phyloP scores from a whole-genome alignment of 2,329 filamentous ascomycete species.

The Claviceps sp. region DNA sequence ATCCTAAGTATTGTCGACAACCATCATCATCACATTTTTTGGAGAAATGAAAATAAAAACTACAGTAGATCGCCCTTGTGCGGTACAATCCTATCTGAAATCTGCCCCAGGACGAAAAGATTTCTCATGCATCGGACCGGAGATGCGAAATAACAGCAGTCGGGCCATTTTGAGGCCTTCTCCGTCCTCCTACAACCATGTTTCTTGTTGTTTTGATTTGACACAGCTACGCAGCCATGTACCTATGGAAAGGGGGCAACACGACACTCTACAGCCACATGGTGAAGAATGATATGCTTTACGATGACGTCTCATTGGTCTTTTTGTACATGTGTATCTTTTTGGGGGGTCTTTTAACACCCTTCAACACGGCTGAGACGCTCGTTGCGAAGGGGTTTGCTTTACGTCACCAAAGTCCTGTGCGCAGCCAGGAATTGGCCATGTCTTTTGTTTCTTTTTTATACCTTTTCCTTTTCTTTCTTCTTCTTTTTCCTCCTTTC shows the following conservation, averaged over 20 bases:
- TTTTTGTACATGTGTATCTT: neutral
- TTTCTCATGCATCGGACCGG: neutral
- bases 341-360: neutral
- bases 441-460: neutral
- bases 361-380: conserved; percentile 2
- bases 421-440: neutral
- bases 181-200: neutral
- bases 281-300: conserved; percentile 1
- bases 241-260: neutral
- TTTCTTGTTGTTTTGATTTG: neutral
- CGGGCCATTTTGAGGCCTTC: neutral
- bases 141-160: neutral
- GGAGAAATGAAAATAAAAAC: neutral
- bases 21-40: conserved; percentile 8
- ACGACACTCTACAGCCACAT: neutral
- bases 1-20: conserved; percentile 11
- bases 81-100: neutral
- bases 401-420: neutral
- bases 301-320: conserved; percentile 6
- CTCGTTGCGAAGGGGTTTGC: neutral
- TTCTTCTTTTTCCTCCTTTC: too few species aligned
- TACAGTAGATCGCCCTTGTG: neutral
- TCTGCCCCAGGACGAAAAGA: neutral
- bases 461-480: neutral
- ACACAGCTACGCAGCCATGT: neutral